Evolutionary conservation across 2,329 filamentous ascomycete species (phyloP).

Genomic region (Sarocladium brachiariae): DNA sequence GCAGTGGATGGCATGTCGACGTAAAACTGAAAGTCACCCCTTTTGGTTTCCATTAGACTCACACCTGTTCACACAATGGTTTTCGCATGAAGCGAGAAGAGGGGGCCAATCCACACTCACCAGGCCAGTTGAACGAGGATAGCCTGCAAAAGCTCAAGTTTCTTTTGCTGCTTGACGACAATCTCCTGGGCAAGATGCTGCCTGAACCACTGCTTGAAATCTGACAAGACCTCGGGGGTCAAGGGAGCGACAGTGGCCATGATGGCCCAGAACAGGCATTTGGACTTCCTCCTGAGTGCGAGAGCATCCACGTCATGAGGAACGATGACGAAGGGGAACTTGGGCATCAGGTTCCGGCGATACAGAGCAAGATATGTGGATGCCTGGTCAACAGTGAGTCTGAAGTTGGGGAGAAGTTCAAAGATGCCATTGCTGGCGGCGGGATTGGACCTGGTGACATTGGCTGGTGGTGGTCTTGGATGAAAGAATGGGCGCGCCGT

Average conservation of each 20-base stretch:
- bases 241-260: slow-evolving; percentile 27
- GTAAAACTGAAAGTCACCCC: slow-evolving; percentile 31
- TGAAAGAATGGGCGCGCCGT: too few species aligned
- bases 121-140: slow-evolving; percentile 31
- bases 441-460: background rate
- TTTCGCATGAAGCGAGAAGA: too few species aligned
- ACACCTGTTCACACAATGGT: too few species aligned
- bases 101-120: too few species aligned
- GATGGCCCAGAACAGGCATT: slow-evolving; percentile 31
- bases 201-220: slow-evolving; percentile 29
- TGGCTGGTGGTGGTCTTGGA: background rate
- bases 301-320: slow-evolving; percentile 17
- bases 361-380: slow-evolving; percentile 26
- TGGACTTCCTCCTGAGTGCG: slow-evolving; percentile 24
- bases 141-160: slow-evolving; percentile 30
- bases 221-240: slow-evolving; percentile 22
- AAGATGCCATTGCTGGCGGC: slow-evolving; percentile 8
- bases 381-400: slow-evolving; percentile 26
- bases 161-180: slow-evolving; percentile 28
- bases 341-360: slow-evolving; percentile 23
- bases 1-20: slow-evolving; percentile 29
- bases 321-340: slow-evolving; percentile 33
- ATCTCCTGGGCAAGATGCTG: slow-evolving; percentile 29
- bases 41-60: background rate
- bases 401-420: slow-evolving; percentile 29